Base-by-base conservation (phyloP, 805 yeast genomes). In the Wilhelminamyces savonicus region DNA sequence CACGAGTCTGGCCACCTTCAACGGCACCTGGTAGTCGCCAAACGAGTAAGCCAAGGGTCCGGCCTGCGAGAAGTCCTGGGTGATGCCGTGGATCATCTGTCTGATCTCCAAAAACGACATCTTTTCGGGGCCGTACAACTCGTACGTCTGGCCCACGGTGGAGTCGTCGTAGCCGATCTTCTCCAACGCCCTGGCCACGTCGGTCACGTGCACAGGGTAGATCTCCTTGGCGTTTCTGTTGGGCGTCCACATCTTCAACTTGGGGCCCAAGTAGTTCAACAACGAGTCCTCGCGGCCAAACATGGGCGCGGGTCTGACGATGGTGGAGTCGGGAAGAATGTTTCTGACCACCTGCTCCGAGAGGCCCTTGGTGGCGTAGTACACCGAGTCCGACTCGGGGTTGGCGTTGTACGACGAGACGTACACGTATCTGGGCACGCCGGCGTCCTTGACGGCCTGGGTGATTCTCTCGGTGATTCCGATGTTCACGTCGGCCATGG, bases 281-380 rank as follows among this genome's bases (percentile, higher is more conserved):
- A 85, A 74, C 37, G 71, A 63, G 53, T 82, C 87, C 52, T 79
- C 82, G 48, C 78, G 66, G 19, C 92, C 92, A 50, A 61, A 84
- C 74, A 83, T 70, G 28, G 83, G 84, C 15, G 82, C 76, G 5
- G 95, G 95, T 56, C 95, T 76, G 18, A 84, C 92, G 46, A 85
- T 83, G 13, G 94, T 84, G 28, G 84, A 69, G 47, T 76, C 82
- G 16, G 94, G 94, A 31, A 72, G 54, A 26, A 71, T 71, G 24
- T 74, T 84, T 36, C 71, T 65, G 16, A 80, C 94, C 19, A 71
- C 74, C 47, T 74, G 69, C 59, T 85, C 95, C 34, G 82, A 88
- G 27, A 77, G 55, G 29, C 83, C 92, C 62, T 85, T 85, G 23
- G 94, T 76, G 21, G 87, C 80, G 53, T 75, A 76, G 54, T 72